phyloP scores from a whole-genome alignment of 169 alveolate species.

The Amoebophrya sp. region DNA sequence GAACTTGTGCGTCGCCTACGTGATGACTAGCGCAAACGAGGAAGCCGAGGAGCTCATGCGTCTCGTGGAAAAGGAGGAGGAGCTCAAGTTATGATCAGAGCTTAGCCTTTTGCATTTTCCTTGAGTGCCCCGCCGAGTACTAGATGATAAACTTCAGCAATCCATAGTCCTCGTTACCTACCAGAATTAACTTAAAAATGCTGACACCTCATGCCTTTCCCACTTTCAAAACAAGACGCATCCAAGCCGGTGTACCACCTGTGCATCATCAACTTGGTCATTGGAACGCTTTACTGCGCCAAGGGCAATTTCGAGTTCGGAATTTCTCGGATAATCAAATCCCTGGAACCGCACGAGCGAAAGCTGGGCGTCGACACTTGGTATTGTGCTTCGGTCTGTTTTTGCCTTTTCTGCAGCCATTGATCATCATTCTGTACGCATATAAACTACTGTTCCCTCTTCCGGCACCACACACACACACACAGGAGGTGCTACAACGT shows the following conservation, averaged over 20 bases:
- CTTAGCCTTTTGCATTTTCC: too few relatives aligned
- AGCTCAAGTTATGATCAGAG: too few relatives aligned
- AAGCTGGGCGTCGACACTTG: constrained; percentile 70
- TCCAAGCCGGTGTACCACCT: constrained; percentile 70
- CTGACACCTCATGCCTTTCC: too few relatives aligned
- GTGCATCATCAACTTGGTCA: constrained; percentile 76
- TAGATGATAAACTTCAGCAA: too few relatives aligned
- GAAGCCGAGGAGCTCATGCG: constrained; percentile 83
- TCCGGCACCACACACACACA: background rate
- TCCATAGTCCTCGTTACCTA: too few relatives aligned
- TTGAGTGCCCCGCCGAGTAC: too few relatives aligned
- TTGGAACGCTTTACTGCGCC: constrained; percentile 81
- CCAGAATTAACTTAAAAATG: too few relatives aligned
- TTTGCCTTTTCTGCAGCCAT: too few relatives aligned
- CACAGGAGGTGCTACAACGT: background rate
- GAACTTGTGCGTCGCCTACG: constrained; percentile 78
- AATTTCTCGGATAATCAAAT: constrained; percentile 71
- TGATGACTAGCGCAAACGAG: constrained; percentile 76
- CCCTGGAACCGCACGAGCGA: constrained; percentile 72
- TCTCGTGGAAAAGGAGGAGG: constrained; percentile 47
- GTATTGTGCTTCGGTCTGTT: too few relatives aligned
- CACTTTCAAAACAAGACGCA: constrained; percentile 53
- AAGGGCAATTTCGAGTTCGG: constrained; percentile 84
- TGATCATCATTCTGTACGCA: background rate
- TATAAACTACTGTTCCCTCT: background rate